A percentile compares a stretch with the other conserved stretches of the same genome.
Evolutionary conservation across 768 basidiomycete genomes (phyloP).

Genomic region (Mycena epipterygia): DNA sequence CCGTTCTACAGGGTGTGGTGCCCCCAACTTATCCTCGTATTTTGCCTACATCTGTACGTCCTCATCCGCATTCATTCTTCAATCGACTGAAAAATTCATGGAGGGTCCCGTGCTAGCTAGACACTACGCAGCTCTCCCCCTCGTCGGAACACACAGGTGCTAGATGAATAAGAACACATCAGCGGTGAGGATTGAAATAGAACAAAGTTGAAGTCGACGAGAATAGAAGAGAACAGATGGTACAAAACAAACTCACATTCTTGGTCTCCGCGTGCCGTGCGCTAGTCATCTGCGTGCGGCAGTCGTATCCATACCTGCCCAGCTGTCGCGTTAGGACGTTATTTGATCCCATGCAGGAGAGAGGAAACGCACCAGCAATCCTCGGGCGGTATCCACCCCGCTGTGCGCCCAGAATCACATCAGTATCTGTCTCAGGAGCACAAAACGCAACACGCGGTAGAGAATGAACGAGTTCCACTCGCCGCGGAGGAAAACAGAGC

Average conservation of each 20-base stretch:
- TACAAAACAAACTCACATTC: conserved; percentile 24
- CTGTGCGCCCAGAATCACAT: too few relatives aligned
- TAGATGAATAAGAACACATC: not conserved
- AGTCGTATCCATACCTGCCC: conserved; percentile 30
- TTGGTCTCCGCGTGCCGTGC: not conserved
- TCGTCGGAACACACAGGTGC: conserved; percentile 16
- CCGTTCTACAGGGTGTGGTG: too few relatives aligned
- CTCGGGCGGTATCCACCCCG: conserved; percentile 24
- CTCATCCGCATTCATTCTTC: too few relatives aligned
- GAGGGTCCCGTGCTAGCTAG: too few relatives aligned
- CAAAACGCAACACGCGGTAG: too few relatives aligned
- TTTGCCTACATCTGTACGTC: too few relatives aligned
- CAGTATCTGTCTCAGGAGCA: too few relatives aligned
- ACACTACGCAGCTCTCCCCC: too few relatives aligned
- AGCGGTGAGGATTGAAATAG: not conserved
- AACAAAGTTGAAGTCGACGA: not conserved
- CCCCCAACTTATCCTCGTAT: too few relatives aligned
- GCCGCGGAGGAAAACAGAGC: too few relatives aligned
- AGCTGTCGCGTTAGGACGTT: not conserved
- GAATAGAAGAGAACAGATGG: not conserved
- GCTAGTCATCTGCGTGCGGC: conserved; percentile 19
- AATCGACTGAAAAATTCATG: too few relatives aligned
- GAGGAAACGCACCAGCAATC: conserved; percentile 29
- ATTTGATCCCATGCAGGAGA: not conserved
- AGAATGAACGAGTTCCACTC: too few relatives aligned